Percentiles rank a stretch among this genome's conserved stretches.
Conservation (phyloP, 2,329 filamentous ascomycete genomes). For the Sporothrix inflata region DNA sequence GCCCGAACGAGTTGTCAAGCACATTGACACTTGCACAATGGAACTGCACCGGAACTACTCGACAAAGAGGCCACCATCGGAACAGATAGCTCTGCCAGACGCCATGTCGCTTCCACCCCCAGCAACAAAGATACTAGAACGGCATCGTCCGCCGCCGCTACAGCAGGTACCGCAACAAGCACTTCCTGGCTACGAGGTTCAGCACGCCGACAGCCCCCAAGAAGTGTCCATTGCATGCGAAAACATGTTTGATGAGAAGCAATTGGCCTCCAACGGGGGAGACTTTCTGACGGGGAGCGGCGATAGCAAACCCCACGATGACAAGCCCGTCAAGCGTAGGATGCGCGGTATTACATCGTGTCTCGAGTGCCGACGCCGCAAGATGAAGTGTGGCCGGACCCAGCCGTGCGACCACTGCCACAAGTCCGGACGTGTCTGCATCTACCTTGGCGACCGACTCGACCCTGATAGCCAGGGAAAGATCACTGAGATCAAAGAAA, state of each 20-base stretch:
- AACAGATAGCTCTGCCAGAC: not conserved
- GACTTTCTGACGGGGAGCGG: not conserved
- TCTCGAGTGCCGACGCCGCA: conserved; percentile 72
- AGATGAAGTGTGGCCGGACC: conserved; percentile 76
- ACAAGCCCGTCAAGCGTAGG: conserved; percentile 57
- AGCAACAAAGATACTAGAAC: conserved; percentile 2
- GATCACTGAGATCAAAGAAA: conserved; percentile 77
- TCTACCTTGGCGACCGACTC: conserved; percentile 69
- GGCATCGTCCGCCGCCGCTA: conserved; percentile 3
- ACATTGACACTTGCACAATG: not conserved
- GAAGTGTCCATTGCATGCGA: conserved; percentile 29
- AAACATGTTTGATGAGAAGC: conserved; percentile 29
- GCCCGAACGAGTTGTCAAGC: not conserved
- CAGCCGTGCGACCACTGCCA: conserved; percentile 71
- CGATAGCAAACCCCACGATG: conserved; percentile 16
- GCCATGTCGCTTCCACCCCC: not conserved
- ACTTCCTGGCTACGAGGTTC: not conserved
- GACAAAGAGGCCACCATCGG: not conserved
- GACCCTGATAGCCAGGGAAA: conserved; percentile 71
- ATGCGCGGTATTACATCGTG: conserved; percentile 71
- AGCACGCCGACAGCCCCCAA: conserved; percentile 23
- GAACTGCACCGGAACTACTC: not conserved
- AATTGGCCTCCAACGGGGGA: not conserved
- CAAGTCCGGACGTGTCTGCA: conserved; percentile 57
- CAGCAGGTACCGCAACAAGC: not conserved